Evolutionary conservation across 2,329 filamentous ascomycete genomes (phyloP), one percentile per base, ranked within the genome.

Genomic region (Fulvia fulva): DNA sequence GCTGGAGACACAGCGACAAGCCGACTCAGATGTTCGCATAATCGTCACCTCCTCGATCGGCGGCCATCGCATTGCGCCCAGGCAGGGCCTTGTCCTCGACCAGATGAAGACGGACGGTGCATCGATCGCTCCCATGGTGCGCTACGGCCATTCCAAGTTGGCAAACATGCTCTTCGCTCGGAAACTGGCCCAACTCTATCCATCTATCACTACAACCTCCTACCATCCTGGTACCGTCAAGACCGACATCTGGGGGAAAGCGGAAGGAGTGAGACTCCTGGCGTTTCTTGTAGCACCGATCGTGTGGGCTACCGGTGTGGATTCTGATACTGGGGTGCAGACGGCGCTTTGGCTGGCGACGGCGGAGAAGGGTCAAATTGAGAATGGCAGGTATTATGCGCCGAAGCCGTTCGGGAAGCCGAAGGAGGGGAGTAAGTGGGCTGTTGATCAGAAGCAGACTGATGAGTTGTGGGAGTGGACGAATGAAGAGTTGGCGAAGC

Each of bases 181-280:
- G 6, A 72, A 77, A 47, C 68, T 81, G 0, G 76, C 77, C 0
- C 59, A 67, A 16, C 70, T 73, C 0, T 77, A 81, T 59, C 80
- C 80, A 0, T 53, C 68, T 4, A 75, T 83, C 56, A 78, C 72
- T 0, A 69, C 70, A 6, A 73, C 77, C 0, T 70, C 75, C 0
- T 63, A 81, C 11, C 80, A 83, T 57, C 80, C 80, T 0, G 80
- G 80, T 12, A 72, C 78, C n/a, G 77, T 82, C 25, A 59, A 74
- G 19, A 80, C 79, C 1, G 75, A 78, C 46, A 63, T 81, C 23
- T 78, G 55, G 55, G 46, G 53, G 28, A 63, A 63, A 52, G 55
- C 56, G 1, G 58, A 56, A 49, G 65, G 60, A 19, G 45, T 55
- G 44, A 52, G 51, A 22, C 22, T 44, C n/a, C 23, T 56, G 14